Conservation (phyloP, 176 grass and related monocot genomes). For the Elaeis guineensis region DNA sequence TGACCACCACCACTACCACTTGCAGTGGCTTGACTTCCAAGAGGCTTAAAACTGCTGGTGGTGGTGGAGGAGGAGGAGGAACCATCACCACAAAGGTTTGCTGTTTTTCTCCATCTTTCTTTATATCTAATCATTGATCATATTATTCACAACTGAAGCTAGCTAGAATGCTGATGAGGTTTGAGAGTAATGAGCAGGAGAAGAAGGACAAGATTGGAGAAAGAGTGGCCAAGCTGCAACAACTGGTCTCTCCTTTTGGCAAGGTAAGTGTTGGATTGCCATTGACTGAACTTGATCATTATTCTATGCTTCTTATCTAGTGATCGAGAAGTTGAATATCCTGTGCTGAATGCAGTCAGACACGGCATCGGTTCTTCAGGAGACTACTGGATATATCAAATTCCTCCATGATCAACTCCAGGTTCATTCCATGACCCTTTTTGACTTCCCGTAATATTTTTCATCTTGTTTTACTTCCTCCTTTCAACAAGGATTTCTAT, state of each 20-base stretch:
- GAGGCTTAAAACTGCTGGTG: conserved; percentile 42
- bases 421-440: conserved; percentile 24
- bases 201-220: conserved; percentile 96
- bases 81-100: conserved; percentile 44
- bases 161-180: too few species aligned
- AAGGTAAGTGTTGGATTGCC: conserved; percentile 35
- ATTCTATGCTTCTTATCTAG: not conserved
- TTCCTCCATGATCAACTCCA: conserved; percentile 93
- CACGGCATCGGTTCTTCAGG: conserved; percentile 85
- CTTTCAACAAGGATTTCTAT: too few species aligned
- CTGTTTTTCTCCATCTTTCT: not conserved
- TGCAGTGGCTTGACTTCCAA: conserved; percentile 45
- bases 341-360: conserved; percentile 47
- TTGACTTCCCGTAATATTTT: not conserved
- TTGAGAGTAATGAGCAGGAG: conserved; percentile 40
- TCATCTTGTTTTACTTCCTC: not conserved
- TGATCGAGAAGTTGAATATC: too few species aligned
- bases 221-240: conserved; percentile 62
- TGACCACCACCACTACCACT: conserved; percentile 12
- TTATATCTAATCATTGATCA: too few species aligned
- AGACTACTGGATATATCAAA: conserved; percentile 82
- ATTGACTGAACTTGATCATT: too few species aligned
- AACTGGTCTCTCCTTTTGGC: conserved; percentile 87
- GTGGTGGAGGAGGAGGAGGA: not conserved
- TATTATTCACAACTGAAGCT: too few species aligned